Percentiles rank a stretch among this genome's conserved stretches.
Evolutionary conservation across 2,329 filamentous ascomycete species (phyloP).

Genomic region (Botrytis elliptica): DNA sequence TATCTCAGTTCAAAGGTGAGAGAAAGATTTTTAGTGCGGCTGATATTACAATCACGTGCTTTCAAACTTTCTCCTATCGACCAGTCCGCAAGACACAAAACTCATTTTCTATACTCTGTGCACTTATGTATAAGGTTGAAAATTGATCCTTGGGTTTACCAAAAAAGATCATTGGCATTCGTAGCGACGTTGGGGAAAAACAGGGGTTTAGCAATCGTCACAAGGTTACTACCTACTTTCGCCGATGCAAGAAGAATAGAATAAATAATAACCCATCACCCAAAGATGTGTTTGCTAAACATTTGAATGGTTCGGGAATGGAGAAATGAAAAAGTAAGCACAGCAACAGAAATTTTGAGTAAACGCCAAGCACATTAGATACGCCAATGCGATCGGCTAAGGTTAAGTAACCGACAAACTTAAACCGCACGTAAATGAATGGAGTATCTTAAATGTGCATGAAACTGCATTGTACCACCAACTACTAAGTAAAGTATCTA

Average conservation of each 20-base stretch:
- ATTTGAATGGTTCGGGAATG: accelerated
- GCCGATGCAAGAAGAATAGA: neutral
- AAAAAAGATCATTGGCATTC: neutral
- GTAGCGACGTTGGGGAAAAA: neutral
- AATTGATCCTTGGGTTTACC: accelerated
- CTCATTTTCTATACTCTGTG: no score
- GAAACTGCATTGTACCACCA: neutral
- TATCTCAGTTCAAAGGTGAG: neutral
- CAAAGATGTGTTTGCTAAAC: accelerated
- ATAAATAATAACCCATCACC: accelerated
- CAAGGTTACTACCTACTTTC: neutral
- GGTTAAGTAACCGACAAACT: neutral
- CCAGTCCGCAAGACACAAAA: no score
- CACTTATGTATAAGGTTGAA: accelerated
- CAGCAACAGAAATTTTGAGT: neutral
- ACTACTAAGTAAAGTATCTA: neutral
- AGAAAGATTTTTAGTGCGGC: neutral
- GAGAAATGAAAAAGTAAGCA: accelerated
- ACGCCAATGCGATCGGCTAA: neutral
- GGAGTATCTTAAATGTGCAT: neutral
- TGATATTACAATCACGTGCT: neutral
- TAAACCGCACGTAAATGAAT: neutral
- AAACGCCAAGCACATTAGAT: neutral
- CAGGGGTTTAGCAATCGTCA: neutral
- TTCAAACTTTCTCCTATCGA: neutral